These are phyloP conservation scores for Chaetoceros muelleri DNA, from an alignment of 108 stramenopile species.

Conservation along the genomic window DNA sequence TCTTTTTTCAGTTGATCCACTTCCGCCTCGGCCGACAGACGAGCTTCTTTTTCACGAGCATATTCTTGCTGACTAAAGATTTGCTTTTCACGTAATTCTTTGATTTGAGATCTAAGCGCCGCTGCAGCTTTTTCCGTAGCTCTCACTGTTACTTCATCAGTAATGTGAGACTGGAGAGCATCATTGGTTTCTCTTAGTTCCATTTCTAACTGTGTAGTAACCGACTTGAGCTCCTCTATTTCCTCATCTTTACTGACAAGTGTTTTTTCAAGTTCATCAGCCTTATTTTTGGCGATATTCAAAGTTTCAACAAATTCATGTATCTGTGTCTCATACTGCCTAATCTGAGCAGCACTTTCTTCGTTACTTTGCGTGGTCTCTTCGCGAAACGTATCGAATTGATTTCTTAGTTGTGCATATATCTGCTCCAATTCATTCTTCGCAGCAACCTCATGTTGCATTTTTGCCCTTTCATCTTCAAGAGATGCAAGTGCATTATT, in stretches of 20 bases:
- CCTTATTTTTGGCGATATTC: neutral
- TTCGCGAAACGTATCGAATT: neutral
- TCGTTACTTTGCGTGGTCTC: neutral
- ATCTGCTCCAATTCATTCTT: neutral
- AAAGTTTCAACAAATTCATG: neutral
- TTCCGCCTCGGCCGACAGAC: constrained; percentile 41
- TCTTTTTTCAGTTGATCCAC: constrained; percentile 46
- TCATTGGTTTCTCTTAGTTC: constrained; percentile 49
- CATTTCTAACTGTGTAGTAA: constrained; percentile 42
- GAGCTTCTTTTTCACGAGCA: constrained; percentile 27
- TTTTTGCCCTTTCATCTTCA: constrained; percentile 8
- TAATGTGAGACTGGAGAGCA: constrained; percentile 48
- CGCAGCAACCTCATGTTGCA: neutral
- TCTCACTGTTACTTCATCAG: constrained; percentile 56
- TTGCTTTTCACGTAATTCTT: constrained; percentile 39
- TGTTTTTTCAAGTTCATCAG: neutral
- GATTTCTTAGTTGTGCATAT: neutral
- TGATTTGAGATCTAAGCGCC: constrained; percentile 49
- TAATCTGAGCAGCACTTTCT: constrained; percentile 9
- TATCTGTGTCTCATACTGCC: constrained; percentile 12
- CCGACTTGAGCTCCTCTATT: constrained; percentile 21
- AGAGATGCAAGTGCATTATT: no score
- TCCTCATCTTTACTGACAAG: constrained; percentile 18
- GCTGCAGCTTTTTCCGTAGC: constrained; percentile 52
- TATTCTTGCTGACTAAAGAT: constrained; percentile 25